These are phyloP conservation scores for Leishmania turanica DNA, from an alignment of 208 protist species.

Conservation along the genomic window DNA sequence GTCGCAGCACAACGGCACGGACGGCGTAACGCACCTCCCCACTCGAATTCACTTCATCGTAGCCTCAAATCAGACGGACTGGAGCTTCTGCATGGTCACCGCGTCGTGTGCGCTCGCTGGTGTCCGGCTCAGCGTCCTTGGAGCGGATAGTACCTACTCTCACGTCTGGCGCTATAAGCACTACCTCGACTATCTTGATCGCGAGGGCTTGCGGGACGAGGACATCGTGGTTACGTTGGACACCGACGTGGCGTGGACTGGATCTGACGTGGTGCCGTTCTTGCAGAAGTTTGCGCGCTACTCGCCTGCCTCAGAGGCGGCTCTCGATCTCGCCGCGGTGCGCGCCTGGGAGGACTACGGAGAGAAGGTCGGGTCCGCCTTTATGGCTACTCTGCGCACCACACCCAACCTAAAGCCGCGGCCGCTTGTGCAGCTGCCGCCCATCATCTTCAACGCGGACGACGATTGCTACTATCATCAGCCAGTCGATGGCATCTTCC, in stretches of 20 bases:
- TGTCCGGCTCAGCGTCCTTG: conserved; percentile 15
- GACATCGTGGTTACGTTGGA: conserved; percentile 41
- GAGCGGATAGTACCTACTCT: conserved; percentile 25
- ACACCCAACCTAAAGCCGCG: not conserved
- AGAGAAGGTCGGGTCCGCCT: conserved; percentile 9
- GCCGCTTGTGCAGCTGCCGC: conserved; percentile 27
- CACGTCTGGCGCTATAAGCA: conserved; percentile 27
- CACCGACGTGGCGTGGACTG: conserved; percentile 38
- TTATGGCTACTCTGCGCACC: conserved; percentile 20
- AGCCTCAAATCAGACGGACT: conserved; percentile 24
- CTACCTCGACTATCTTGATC: conserved; percentile 28
- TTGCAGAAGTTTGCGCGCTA: conserved; percentile 34
- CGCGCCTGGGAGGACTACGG: conserved; percentile 51
- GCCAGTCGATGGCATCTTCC: conserved; percentile 1
- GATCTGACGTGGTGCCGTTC: conserved; percentile 29
- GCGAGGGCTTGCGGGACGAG: conserved; percentile 34
- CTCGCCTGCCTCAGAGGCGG: conserved; percentile 24
- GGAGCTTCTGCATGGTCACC: conserved; percentile 23
- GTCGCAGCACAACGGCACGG: not conserved
- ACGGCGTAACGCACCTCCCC: not conserved
- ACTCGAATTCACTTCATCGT: conserved; percentile 14
- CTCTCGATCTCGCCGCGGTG: conserved; percentile 37
- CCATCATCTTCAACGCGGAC: conserved; percentile 37
- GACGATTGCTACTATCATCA: conserved; percentile 25
- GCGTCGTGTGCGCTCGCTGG: conserved; percentile 30